These are phyloP conservation scores for Globisporangium abappressorium DNA, from an alignment of 352 stramenopile genomes.

Conservation along the genomic window DNA sequence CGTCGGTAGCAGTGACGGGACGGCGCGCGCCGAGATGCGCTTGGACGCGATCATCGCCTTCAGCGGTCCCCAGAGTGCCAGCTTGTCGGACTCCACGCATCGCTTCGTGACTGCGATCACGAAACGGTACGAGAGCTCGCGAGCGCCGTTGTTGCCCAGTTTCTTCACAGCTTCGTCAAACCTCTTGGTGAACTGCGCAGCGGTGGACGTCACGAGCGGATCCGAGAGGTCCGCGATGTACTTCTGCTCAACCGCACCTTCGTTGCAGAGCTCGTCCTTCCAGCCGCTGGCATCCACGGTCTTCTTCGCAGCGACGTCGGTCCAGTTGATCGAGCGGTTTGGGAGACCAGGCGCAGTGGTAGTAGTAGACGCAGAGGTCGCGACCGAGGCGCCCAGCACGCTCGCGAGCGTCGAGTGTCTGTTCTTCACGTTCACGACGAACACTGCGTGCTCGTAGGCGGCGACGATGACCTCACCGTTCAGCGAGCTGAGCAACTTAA, in stretches of 20 bases:
- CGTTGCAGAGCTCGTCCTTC: constrained; percentile 45
- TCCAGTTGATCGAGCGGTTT: constrained; percentile 46
- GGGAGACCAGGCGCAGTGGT: constrained; percentile 30
- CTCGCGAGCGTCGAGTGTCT: constrained; percentile 71
- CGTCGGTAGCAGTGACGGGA: constrained; percentile 58
- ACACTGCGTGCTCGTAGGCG: constrained; percentile 58
- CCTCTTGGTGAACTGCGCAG: constrained; percentile 44
- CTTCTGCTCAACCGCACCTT: constrained; percentile 49
- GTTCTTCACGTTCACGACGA: constrained; percentile 65
- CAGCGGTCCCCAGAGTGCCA: constrained; percentile 56
- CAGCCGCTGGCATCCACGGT: constrained; percentile 24
- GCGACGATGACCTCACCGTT: constrained; percentile 60
- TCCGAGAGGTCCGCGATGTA: constrained; percentile 52
- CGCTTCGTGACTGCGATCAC: constrained; percentile 52
- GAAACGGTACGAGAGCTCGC: constrained; percentile 55
- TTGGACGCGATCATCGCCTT: constrained; percentile 49
- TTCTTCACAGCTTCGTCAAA: constrained; percentile 44
- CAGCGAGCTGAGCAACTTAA: constrained; percentile 47
- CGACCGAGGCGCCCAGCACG: constrained; percentile 50
- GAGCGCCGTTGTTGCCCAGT: constrained; percentile 2
- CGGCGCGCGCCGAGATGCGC: constrained; percentile 54
- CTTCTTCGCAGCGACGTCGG: constrained; percentile 29
- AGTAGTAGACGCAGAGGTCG: not conserved
- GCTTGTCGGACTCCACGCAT: constrained; percentile 51
- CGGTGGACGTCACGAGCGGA: constrained; percentile 31